A percentile compares a stretch with the other conserved stretches of the same genome.
Conservation (phyloP, 768 basidiomycete species). For the Xerocomus potaroensis region DNA sequence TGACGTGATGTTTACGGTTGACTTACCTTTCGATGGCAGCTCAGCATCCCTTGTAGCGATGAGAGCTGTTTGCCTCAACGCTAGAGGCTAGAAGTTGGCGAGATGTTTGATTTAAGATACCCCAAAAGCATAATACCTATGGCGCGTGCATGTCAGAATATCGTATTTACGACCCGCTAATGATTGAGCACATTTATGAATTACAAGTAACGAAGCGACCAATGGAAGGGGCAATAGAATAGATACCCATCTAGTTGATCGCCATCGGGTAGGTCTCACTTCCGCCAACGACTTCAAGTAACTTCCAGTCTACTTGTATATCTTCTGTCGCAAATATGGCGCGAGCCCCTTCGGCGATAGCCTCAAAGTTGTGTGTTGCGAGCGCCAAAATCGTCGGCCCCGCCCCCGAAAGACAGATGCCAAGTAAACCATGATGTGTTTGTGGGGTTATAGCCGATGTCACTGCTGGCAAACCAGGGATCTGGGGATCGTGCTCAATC, state of each 20-base stretch:
- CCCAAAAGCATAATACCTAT: slow-evolving; percentile 24
- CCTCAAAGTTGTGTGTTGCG: slow-evolving; percentile 79
- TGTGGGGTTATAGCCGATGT: slow-evolving; percentile 82
- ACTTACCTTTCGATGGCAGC: slow-evolving; percentile 69
- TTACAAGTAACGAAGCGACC: too few species aligned
- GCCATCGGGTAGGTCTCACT: slow-evolving; percentile 21
- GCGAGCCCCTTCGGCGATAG: slow-evolving; percentile 79
- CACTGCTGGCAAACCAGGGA: slow-evolving; percentile 93
- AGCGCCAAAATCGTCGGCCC: slow-evolving; percentile 97
- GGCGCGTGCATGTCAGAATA: slow-evolving; percentile 15
- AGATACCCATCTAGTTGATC: slow-evolving; percentile 9
- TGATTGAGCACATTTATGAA: slow-evolving; percentile 1
- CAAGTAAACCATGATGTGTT: slow-evolving; percentile 91
- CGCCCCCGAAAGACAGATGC: slow-evolving; percentile 96
- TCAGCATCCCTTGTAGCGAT: slow-evolving; percentile 73
- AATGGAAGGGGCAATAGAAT: too few species aligned
- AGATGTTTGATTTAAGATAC: slow-evolving; percentile 17
- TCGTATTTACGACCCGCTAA: slow-evolving; percentile 14
- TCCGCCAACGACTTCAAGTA: slow-evolving; percentile 64
- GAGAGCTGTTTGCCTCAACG: slow-evolving; percentile 87
- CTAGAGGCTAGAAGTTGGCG: slow-evolving; percentile 47
- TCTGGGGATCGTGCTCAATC: slow-evolving; percentile 43
- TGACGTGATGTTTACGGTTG: slow-evolving; percentile 87
- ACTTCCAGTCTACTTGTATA: slow-evolving; percentile 87
- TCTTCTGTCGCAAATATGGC: slow-evolving; percentile 65